phyloP scores from a whole-genome alignment of 2,329 filamentous ascomycete genomes.

The Apiospora pterosperma region DNA sequence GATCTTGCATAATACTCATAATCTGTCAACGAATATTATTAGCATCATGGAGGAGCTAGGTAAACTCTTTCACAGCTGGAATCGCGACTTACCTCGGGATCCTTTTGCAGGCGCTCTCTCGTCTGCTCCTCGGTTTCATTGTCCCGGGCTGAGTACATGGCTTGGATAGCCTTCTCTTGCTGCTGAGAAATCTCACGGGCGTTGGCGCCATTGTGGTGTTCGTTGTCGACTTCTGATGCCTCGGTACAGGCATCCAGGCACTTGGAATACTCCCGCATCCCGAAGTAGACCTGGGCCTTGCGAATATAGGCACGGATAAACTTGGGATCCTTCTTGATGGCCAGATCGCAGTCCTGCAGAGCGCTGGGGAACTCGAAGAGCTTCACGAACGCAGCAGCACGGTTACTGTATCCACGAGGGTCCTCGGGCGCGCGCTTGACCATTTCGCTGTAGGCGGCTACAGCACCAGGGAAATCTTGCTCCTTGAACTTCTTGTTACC shows the following conservation, averaged over 20 bases:
- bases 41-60: not conserved
- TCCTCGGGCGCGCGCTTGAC: constrained; percentile 92
- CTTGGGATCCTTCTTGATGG: constrained; percentile 84
- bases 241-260: constrained; percentile 86
- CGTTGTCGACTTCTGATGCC: constrained; percentile 72
- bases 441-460: constrained; percentile 95
- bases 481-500: constrained; percentile 98
- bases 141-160: constrained; percentile 86
- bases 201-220: constrained; percentile 68
- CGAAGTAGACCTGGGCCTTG: constrained; percentile 92
- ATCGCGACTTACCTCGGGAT: constrained; percentile 71
- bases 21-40: constrained; percentile 51
- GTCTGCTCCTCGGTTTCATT: constrained; percentile 97
- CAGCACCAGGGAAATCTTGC: constrained; percentile 89
- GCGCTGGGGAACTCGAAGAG: constrained; percentile 93
- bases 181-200: constrained; percentile 89
- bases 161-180: constrained; percentile 85
- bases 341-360: constrained; percentile 85
- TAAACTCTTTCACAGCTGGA: not conserved
- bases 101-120: constrained; percentile 81
- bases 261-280: constrained; percentile 98
- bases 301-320: constrained; percentile 97
- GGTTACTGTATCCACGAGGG: constrained; percentile 93
- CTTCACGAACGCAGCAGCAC: constrained; percentile 94
- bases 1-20: constrained; percentile 87